A percentile compares a stretch with the other conserved stretches of the same genome.
Evolutionary conservation across 768 basidiomycete genomes (phyloP).

Genomic region (Tricholoma hemisulphureum): DNA sequence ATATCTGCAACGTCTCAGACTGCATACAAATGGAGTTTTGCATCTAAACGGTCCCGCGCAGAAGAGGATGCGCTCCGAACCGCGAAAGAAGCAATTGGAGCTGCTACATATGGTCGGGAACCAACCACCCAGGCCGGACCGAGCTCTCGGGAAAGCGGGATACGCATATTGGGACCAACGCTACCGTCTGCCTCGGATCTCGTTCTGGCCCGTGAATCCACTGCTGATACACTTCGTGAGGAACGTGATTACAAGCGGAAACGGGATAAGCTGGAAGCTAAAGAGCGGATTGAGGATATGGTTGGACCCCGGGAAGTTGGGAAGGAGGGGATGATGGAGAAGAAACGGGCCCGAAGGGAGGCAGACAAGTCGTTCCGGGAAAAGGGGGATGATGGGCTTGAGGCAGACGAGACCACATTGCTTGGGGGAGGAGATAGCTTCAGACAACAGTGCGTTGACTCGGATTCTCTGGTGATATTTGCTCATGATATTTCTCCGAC

Average conservation of each 20-base stretch:
- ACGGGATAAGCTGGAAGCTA: slow-evolving; percentile 61
- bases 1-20: slow-evolving; percentile 68
- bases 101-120: slow-evolving; percentile 42
- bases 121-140: slow-evolving; percentile 22
- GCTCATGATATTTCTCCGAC: slow-evolving; percentile 7
- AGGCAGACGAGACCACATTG: slow-evolving; percentile 74
- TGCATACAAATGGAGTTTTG: slow-evolving; percentile 86
- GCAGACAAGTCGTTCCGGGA: slow-evolving; percentile 70
- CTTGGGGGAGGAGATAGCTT: slow-evolving; percentile 86
- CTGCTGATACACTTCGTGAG: slow-evolving; percentile 47
- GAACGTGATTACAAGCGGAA: slow-evolving; percentile 64
- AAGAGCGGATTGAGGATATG: slow-evolving; percentile 71
- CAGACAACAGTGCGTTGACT: slow-evolving; percentile 59
- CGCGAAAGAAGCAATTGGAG: slow-evolving; percentile 58
- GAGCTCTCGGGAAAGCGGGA: slow-evolving; percentile 22
- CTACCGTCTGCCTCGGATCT: slow-evolving; percentile 70
- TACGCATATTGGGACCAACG: slow-evolving; percentile 62
- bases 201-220: slow-evolving; percentile 64
- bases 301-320: slow-evolving; percentile 82
- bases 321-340: slow-evolving; percentile 82
- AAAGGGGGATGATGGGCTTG: slow-evolving; percentile 73
- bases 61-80: slow-evolving; percentile 59
- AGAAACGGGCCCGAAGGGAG: slow-evolving; percentile 74
- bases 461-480: background rate
- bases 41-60: slow-evolving; percentile 57